Base-by-base conservation (phyloP, 768 basidiomycete genomes). In the Coprinopsis strossmayeri region DNA sequence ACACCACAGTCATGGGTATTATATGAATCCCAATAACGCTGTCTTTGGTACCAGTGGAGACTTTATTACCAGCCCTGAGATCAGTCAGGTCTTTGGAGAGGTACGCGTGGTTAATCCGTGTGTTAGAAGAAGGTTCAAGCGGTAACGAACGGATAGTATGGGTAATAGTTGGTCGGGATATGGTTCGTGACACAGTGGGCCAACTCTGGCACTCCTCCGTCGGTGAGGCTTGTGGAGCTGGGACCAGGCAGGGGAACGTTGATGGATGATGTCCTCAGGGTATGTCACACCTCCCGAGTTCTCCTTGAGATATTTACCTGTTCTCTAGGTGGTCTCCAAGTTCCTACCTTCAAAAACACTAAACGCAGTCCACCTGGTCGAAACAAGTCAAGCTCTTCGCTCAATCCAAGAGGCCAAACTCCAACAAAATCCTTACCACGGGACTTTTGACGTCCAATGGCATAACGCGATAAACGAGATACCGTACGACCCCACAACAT, bases 41-140 rank as follows among this genome's bases (percentile, higher is more conserved):
- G 84, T 98, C 2, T 91, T 99, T 58, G 96, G 96, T 11, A 54
- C 79, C 0, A 71, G 74, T 34, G 96, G 96, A 3, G 96, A 99
- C 69, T 99, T 98, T 60, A 86, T 88, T 18, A 99, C 96, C 10
- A 92, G 88, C 57, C 96, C 95, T 1, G 96, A 99, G 64, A 97
- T 99, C 46, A 89, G 82, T 57, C 93, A 97, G 62, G 80, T 90
- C 0, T 98, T 98, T 62, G 96, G 96, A 51, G 95, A 99, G 82
- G 95, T 93, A 61, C 54, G 79, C 20, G 18, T 38, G 17, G 17
- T 64, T 13, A 37, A 34, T 9, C 28, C 49, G 21, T 45, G 34
- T 46, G 11, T 21, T 27, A 5, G 28, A 18, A 37, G 48, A 21
- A 34, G 54, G 49, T 52, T 47, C 47, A 44, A 49, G 53, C 59